Base-by-base conservation (phyloP, 2,329 filamentous ascomycete genomes). In the Sclerotinia minor region DNA sequence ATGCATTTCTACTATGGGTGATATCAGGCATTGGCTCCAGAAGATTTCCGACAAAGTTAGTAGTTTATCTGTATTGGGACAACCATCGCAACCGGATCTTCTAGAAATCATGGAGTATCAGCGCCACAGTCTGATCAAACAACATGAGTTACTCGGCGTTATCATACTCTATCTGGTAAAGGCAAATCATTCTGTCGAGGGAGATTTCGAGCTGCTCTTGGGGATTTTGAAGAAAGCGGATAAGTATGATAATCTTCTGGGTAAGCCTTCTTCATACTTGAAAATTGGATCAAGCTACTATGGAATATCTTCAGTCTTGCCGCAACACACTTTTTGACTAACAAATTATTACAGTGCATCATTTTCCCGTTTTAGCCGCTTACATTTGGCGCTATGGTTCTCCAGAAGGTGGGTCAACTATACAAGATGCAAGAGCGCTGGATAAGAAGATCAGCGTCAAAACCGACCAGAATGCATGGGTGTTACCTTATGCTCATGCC, bases 71-170 rank as follows among this genome's bases (percentile, higher is more conserved):
- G 85, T 96, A 3, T 84, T 97, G 17, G 91, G 91, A 5, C 87
- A 91, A 71, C 81, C 81, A 8, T 83, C 84, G 6, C 78, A 79
- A 55, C 83, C 84, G 13, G 91, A 94, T 72, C 83, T 89, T 67
- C 83, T 89, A 72, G 92, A 96, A 76, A 90, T 89, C 4, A 85
- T 96, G 70, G 89, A 94, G 73, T 91, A 92, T 74, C 92, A 96
- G 74, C 87, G 90, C 55, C 82, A 87, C 72, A 96, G 92, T 75
- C 83, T 99, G 64, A 87, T 90, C 29, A 89, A 92, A 75, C 94
- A 99, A 78, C 96, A 99, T 76, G 94, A 99, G 77, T 87, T 91
- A 21, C 82, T 99, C 21, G 89, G 90, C 17, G 85, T 92, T n/a
- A 90, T 97, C 65, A 81, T 96, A 64, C 89, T 88, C 70, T 88